Conservation (phyloP, 441 rosid species). For the Populus hybrid region DNA sequence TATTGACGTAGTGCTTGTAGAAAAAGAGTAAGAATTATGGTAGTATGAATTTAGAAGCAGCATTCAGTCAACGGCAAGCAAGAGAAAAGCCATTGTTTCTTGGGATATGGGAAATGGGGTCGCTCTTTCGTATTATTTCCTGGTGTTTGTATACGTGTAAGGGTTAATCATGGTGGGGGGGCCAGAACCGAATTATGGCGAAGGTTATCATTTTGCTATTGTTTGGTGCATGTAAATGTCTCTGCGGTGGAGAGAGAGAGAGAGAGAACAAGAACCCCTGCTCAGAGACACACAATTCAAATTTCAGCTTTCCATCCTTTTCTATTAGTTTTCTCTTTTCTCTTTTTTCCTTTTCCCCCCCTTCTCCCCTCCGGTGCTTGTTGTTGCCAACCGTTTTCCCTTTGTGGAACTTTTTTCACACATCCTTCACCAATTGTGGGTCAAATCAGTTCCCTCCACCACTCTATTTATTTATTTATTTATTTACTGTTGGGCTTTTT, state of each 20-base stretch:
- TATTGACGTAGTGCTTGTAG: constrained; percentile 32
- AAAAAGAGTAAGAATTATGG: constrained; percentile 8
- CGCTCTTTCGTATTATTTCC: background rate
- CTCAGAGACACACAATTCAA: constrained; percentile 45
- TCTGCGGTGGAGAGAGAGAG: background rate
- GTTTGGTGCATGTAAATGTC: constrained; percentile 30
- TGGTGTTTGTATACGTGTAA: constrained; percentile 13
- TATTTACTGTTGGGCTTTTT: background rate
- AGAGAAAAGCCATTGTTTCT: constrained; percentile 15
- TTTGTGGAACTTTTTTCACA: constrained; percentile 32
- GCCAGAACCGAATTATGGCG: constrained; percentile 50
- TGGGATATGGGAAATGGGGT: constrained; percentile 46
- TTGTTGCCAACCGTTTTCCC: constrained; percentile 42
- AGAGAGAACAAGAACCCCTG: constrained; percentile 5
- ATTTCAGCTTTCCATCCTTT: constrained; percentile 42
- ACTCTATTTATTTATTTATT: no score
- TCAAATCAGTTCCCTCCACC: background rate
- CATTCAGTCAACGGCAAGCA: constrained; percentile 54
- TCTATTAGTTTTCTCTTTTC: constrained; percentile 18
- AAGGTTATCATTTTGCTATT: constrained; percentile 27
- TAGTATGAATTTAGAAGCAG: constrained; percentile 36
- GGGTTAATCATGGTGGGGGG: constrained; percentile 39
- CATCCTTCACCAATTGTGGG: constrained; percentile 39
- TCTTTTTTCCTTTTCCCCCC: no score
- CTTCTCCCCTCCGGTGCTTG: background rate